phyloP scores from a whole-genome alignment of 129 eudicot genomes.

The Pulicaria dysenterica region DNA sequence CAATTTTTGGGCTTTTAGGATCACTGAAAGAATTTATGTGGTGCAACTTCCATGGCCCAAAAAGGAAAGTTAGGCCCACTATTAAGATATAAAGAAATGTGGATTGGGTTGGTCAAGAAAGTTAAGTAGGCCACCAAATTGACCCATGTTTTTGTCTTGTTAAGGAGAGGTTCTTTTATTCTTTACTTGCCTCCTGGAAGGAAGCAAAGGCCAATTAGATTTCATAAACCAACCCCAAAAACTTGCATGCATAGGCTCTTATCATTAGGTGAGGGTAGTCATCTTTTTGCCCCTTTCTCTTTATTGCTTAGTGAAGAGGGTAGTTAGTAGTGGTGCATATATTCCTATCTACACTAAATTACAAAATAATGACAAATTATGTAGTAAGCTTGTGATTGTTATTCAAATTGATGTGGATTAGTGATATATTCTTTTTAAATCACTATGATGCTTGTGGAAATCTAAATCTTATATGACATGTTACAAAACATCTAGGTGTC shows the following conservation, averaged over 20 bases:
- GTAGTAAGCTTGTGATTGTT: neutral
- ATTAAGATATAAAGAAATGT: slow-evolving; percentile 9
- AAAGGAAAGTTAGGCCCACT: neutral
- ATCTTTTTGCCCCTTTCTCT: slow-evolving; percentile 9
- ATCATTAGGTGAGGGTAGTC: neutral
- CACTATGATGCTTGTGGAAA: no score
- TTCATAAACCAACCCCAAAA: slow-evolving; percentile 24
- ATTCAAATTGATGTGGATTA: no score
- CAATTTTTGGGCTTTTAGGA: slow-evolving; percentile 14
- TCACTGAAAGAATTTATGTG: neutral
- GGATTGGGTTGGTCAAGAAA: slow-evolving; percentile 16
- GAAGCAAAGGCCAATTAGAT: slow-evolving; percentile 39
- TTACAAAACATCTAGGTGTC: no score
- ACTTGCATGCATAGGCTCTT: slow-evolving; percentile 24
- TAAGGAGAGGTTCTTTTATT: neutral
- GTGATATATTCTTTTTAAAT: no score
- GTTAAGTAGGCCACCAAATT: slow-evolving; percentile 32
- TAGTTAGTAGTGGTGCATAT: slow-evolving; percentile 23
- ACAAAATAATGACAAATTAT: neutral
- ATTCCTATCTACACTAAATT: slow-evolving; percentile 25
- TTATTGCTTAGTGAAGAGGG: slow-evolving; percentile 15
- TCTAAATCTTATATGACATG: no score
- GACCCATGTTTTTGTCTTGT: slow-evolving; percentile 28
- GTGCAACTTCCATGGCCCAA: slow-evolving; percentile 22
- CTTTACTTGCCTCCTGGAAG: slow-evolving; percentile 37